Evolutionary conservation across 495 filamentous ascomycete genomes (phyloP), one percentile per base, ranked within the genome.

Genomic region (Hypomontagnella submonticulosa): DNA sequence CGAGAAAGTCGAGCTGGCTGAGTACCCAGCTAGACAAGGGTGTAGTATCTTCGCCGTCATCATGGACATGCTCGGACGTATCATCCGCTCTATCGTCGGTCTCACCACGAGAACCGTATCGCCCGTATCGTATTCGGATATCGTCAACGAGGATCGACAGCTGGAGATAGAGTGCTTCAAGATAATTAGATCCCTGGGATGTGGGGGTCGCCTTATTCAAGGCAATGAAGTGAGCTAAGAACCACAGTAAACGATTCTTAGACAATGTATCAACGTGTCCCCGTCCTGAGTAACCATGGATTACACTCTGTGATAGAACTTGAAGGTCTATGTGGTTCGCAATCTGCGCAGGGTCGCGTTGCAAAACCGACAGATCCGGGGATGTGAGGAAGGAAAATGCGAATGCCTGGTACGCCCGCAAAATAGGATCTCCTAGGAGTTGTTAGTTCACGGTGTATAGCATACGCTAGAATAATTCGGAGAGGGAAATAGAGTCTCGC

Each of bases 191-290:
- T 62, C 88, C 83, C 49, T 68, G 64, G 11, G 70, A 57, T 5
- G 59, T 68, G 11, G 83, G 76, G 10, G 77, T 61, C 52, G 77
- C 73, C 34, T 85, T 83, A 63, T 90, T 86, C 43, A 97, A 85
- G 66, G 84, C 90, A 48, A 97, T 89, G 59, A 92, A 87, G 71
- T 96, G 90, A 16, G 89, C 84, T 47, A 97, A 76, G 16, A 99
- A 80, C 89, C 93, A 96, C 16, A 93, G 77, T 12, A 83, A 81
- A 18, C 71, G 71, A 36, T 76, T 69, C 9, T 71, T 69, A 48
- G 77, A 75, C 18, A 61, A 11, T 13, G 7, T 49, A 48, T 37
- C 13, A 41, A 44, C 30, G 16, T 27, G 23, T 2, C 53, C 37
- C 10, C 6, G 52, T 8, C 19, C 12, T 4, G 71, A 69, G 32